A percentile compares a stretch with the other conserved stretches of the same genome.
These are phyloP conservation scores for Gynochthodes officinalis DNA, from an alignment of 257 asterid species.

Conservation along the genomic window DNA sequence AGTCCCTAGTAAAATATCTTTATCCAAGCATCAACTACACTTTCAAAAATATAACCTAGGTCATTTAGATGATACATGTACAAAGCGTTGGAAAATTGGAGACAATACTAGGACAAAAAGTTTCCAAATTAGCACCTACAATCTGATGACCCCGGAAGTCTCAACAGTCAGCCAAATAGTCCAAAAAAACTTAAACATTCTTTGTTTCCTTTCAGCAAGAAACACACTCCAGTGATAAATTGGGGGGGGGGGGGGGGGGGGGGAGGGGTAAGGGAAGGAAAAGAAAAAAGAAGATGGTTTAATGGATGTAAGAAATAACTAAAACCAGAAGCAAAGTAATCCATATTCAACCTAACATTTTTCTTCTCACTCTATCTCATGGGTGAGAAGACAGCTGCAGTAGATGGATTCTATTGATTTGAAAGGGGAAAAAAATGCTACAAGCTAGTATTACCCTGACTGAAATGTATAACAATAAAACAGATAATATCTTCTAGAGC, in stretches of 20 bases:
- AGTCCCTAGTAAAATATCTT: not conserved
- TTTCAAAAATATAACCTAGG: not conserved
- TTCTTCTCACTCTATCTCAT: not conserved
- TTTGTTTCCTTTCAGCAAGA: not conserved
- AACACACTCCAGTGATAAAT: not conserved
- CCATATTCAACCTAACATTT: not conserved
- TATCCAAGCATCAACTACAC: constrained; percentile 3
- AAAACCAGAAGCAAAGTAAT: not conserved
- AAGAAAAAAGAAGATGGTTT: no score
- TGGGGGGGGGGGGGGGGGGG: no score
- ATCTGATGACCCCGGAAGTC: not conserved
- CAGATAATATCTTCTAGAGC: not conserved
- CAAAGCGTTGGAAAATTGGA: not conserved
- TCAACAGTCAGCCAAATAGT: not conserved
- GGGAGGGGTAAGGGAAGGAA: no score
- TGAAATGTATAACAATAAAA: not conserved
- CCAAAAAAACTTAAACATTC: not conserved
- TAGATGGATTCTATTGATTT: not conserved
- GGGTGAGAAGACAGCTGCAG: not conserved
- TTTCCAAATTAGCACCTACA: not conserved
- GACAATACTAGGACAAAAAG: not conserved
- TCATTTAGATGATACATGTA: not conserved
- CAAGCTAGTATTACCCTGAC: not conserved
- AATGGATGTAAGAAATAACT: not conserved
- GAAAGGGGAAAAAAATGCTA: not conserved